Percentiles rank a stretch among this genome's conserved stretches.
Evolutionary conservation across 2,329 filamentous ascomycete genomes (phyloP).

Genomic region (Lasiodiplodia sp.): DNA sequence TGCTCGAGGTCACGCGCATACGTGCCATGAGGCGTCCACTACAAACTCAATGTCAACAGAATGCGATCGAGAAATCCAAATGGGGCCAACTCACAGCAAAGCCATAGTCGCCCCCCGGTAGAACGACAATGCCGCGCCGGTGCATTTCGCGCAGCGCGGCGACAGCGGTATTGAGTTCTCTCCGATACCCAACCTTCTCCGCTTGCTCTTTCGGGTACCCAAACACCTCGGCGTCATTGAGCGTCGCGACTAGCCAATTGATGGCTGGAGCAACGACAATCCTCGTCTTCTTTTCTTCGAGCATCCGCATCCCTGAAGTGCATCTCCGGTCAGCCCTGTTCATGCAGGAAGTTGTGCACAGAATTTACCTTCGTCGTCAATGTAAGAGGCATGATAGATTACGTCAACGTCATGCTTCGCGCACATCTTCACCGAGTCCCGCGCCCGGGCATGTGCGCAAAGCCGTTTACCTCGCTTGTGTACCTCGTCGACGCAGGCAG

Average conservation of each 20-base stretch:
- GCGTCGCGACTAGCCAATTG: constrained; percentile 53
- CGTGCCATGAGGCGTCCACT: constrained; percentile 58
- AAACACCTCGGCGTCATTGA: constrained; percentile 49
- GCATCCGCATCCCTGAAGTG: constrained; percentile 18
- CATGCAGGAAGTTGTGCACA: not conserved
- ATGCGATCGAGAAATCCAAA: not conserved
- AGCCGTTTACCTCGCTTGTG: constrained; percentile 50
- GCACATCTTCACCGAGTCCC: constrained; percentile 55
- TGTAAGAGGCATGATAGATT: constrained; percentile 57
- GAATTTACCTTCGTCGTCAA: constrained; percentile 49
- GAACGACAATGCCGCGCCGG: constrained; percentile 52
- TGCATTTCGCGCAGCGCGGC: constrained; percentile 55
- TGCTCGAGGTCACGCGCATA: constrained; percentile 58
- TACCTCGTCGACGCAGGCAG: constrained; percentile 57
- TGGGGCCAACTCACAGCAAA: not conserved
- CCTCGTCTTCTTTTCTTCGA: constrained; percentile 49
- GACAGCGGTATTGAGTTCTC: constrained; percentile 52
- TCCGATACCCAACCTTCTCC: constrained; percentile 54
- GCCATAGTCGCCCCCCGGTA: constrained; percentile 48
- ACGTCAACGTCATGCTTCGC: constrained; percentile 55
- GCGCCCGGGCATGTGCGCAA: constrained; percentile 55
- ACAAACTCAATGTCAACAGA: constrained; percentile 34
- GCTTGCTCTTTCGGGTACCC: constrained; percentile 54
- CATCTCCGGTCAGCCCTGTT: not conserved
- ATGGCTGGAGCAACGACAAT: constrained; percentile 47